A percentile compares a stretch with the other conserved stretches of the same genome.
These are phyloP conservation scores for Yarrowia sp. DNA, from an alignment of 805 yeast species.

Conservation along the genomic window DNA sequence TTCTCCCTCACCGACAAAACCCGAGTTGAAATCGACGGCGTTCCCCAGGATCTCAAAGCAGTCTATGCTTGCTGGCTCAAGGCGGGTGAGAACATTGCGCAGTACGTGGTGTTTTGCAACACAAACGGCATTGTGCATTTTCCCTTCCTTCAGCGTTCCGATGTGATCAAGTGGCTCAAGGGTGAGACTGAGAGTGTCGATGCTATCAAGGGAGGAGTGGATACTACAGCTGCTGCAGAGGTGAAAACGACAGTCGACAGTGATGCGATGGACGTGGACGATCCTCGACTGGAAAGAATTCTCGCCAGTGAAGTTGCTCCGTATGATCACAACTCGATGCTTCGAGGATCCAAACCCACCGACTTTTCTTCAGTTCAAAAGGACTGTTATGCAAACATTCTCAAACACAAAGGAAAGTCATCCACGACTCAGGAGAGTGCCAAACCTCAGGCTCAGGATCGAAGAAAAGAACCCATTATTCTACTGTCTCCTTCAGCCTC, in stretches of 20 bases:
- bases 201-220: slow-evolving; percentile 28
- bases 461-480: slow-evolving; percentile 59
- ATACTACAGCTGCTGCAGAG: background rate
- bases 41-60: slow-evolving; percentile 47
- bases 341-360: slow-evolving; percentile 41
- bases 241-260: background rate
- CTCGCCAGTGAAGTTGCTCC: slow-evolving; percentile 45
- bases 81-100: slow-evolving; percentile 72
- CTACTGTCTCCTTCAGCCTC: slow-evolving; percentile 78
- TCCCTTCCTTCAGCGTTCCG: slow-evolving; percentile 81
- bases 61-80: slow-evolving; percentile 77
- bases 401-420: slow-evolving; percentile 32
- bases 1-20: slow-evolving; percentile 1
- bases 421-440: slow-evolving; percentile 4
- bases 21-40: slow-evolving; percentile 16
- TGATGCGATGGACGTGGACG: slow-evolving; percentile 36
- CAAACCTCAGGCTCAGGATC: background rate
- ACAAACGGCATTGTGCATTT: slow-evolving; percentile 62
- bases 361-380: slow-evolving; percentile 41
- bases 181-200: slow-evolving; percentile 46
- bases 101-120: slow-evolving; percentile 73
- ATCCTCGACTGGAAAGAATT: slow-evolving; percentile 52
- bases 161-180: slow-evolving; percentile 74
- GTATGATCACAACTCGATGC: slow-evolving; percentile 45
- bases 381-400: slow-evolving; percentile 38